Evolutionary conservation across 1,139 yeast species (phyloP).

Genomic region (Yamadazyma epiphylla): DNA sequence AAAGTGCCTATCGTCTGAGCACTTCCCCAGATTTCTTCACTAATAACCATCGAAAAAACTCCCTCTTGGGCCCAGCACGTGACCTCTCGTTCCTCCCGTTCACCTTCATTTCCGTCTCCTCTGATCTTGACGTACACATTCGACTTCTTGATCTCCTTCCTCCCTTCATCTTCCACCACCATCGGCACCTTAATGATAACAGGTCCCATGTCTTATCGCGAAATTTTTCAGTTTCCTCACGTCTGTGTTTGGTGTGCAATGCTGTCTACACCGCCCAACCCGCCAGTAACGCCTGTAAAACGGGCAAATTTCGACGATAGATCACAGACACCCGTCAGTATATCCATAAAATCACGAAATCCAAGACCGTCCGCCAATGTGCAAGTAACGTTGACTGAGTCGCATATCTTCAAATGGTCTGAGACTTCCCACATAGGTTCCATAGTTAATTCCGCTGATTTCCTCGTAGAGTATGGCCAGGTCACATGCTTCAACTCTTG

Average conservation of each 20-base stretch:
- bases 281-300: too few species aligned
- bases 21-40: constrained; percentile 15
- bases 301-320: constrained; percentile 30
- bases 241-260: not conserved
- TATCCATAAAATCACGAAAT: constrained; percentile 16
- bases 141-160: constrained; percentile 14
- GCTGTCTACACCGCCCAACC: too few species aligned
- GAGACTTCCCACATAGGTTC: constrained; percentile 14
- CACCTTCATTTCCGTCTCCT: constrained; percentile 7
- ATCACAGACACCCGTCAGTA: constrained; percentile 28
- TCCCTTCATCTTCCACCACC: constrained; percentile 16
- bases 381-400: too few species aligned
- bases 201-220: too few species aligned
- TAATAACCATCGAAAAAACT: constrained; percentile 10
- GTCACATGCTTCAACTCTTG: constrained; percentile 47
- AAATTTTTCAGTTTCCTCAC: not conserved
- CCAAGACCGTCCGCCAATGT: too few species aligned
- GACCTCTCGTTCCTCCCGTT: too few species aligned
- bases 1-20: constrained; percentile 3
- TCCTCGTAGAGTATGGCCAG: constrained; percentile 40
- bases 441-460: constrained; percentile 20
- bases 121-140: constrained; percentile 12
- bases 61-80: too few species aligned
- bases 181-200: too few species aligned
- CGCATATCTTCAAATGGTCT: constrained; percentile 18